Base-by-base conservation (phyloP, 805 yeast species). In the Phaffomyces opuntiae region DNA sequence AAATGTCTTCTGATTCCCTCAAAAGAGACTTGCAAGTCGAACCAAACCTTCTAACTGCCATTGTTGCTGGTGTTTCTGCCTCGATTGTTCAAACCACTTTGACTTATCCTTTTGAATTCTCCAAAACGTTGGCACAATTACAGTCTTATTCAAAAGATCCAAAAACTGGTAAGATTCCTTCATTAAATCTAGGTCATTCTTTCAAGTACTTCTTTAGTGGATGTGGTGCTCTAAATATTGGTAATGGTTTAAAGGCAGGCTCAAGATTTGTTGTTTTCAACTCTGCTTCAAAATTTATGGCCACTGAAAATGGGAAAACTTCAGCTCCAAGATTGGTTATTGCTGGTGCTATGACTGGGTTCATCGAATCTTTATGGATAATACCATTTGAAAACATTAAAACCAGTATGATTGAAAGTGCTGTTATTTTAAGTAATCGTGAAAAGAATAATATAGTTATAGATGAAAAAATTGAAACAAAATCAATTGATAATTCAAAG, bases 351-450 rank as follows among this genome's bases (percentile, higher is more conserved):
- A 75, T 87, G 69, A 85, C 96, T 6, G 98, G 96, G 2, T 72
- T 84, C 47, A 67, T 82, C 38, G 98, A 93, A 62, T 81, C 95
- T 3, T 51, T 89, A 32, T 77, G 85, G 73, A 78, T 91, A 21
- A 85, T 93, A 17, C 99, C 98, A 0, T 90, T 91, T 61, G 99
- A 91, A 59, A 86, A 83, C 57, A 72, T 88, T 53, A 88, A 88
- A 59, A 81, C 85, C 2, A 73, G 83, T 9, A 77, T 86, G 86
- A 81, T 88, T 49, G 95, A 87, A 56, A 81, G 83, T 58, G 70
- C 81, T 41, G 54, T 74, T 59, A 57, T 63, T 24, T 54, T 54
- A 44, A 53, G 60, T 46, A 57, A 44, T 53, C 50, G 60, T 40
- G 57, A 53, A 40, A 43, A 44, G 44, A 33, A 33, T 16, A 33